Evolutionary conservation across 2,329 filamentous ascomycete species (phyloP).

Genomic region (Coniochaeta prunicola): DNA sequence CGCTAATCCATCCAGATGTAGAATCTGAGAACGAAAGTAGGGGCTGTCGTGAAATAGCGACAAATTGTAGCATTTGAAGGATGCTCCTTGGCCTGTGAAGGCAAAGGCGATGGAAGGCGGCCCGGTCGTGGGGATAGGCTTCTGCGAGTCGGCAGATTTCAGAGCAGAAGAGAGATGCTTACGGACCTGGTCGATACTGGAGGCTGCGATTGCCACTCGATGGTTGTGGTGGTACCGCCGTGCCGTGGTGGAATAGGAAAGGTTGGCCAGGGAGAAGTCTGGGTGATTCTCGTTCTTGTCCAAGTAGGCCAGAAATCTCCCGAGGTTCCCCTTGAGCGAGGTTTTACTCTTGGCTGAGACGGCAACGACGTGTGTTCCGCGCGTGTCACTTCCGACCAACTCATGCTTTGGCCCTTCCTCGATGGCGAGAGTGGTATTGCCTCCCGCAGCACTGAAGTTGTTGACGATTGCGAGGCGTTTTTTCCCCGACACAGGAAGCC

Average conservation of each 20-base stretch:
- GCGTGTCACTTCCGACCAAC: slow-evolving; percentile 24
- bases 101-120: slow-evolving; percentile 25
- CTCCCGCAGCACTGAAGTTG: slow-evolving; percentile 50
- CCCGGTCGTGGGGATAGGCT: slow-evolving; percentile 13
- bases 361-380: slow-evolving; percentile 32
- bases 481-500: slow-evolving; percentile 1
- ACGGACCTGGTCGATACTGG: slow-evolving; percentile 15
- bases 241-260: slow-evolving; percentile 50
- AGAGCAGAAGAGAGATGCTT: slow-evolving; percentile 11
- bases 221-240: slow-evolving; percentile 27
- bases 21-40: slow-evolving; percentile 24
- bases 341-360: slow-evolving; percentile 35
- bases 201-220: slow-evolving; percentile 19
- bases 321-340: slow-evolving; percentile 36
- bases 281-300: slow-evolving; percentile 21
- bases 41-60: slow-evolving; percentile 24
- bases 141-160: slow-evolving; percentile 10
- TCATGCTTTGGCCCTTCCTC: slow-evolving; percentile 32
- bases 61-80: slow-evolving; percentile 20
- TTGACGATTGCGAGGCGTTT: slow-evolving; percentile 31
- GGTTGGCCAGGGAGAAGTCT: slow-evolving; percentile 27
- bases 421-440: slow-evolving; percentile 45
- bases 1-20: slow-evolving; percentile 22
- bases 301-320: slow-evolving; percentile 32
- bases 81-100: slow-evolving; percentile 38